These are phyloP conservation scores for Phytophthora litchii DNA, from an alignment of 352 stramenopile species.

Conservation along the genomic window DNA sequence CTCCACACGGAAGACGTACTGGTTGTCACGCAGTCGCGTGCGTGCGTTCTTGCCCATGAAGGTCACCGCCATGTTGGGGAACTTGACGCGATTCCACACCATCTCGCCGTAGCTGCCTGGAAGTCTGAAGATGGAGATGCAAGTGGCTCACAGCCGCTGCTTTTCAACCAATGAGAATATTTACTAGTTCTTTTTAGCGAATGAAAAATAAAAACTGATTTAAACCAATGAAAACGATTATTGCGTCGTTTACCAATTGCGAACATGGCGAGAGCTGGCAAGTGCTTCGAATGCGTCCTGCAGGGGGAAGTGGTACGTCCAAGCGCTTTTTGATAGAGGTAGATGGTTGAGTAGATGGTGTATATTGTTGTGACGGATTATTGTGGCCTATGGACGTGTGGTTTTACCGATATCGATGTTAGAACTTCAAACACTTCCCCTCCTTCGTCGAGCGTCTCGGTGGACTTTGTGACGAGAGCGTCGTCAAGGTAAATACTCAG, in stretches of 20 bases:
- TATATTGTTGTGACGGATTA: neutral
- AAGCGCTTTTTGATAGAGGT: neutral
- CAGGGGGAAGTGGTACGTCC: conserved; percentile 80
- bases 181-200: conserved; percentile 13
- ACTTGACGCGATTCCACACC: conserved; percentile 87
- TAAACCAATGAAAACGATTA: conserved; percentile 30
- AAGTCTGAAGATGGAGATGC: conserved; percentile 11
- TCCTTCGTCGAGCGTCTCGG: conserved; percentile 82
- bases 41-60: conserved; percentile 88
- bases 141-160: conserved; percentile 23
- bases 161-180: conserved; percentile 17
- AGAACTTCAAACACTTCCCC: conserved; percentile 87
- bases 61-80: conserved; percentile 88
- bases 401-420: conserved; percentile 1
- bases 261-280: conserved; percentile 66
- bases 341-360: neutral
- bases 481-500: conserved; percentile 63
- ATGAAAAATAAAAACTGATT: conserved; percentile 17
- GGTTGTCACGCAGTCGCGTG: conserved; percentile 77
- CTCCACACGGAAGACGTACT: conserved; percentile 93
- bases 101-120: conserved; percentile 44
- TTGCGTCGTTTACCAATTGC: neutral
- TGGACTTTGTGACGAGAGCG: conserved; percentile 77
- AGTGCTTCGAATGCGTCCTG: conserved; percentile 85
- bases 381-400: neutral